phyloP scores from a whole-genome alignment of 352 stramenopile species.

The Phytopythium kandeliae region DNA sequence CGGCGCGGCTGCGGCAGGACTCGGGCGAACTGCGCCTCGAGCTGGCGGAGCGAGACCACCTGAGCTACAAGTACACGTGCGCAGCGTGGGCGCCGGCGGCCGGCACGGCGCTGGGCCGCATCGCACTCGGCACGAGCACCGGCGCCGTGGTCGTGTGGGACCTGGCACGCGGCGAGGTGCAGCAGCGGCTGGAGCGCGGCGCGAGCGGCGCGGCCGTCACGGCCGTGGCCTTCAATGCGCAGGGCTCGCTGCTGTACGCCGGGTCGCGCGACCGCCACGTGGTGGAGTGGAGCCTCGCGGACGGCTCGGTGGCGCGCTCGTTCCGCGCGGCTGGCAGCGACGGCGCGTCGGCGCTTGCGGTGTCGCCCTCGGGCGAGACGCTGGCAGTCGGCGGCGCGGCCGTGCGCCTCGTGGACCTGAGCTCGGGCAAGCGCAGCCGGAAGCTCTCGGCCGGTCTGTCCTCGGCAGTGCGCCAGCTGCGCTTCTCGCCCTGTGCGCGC shows the following conservation, averaged over 20 bases:
- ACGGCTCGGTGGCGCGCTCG: constrained; percentile 45
- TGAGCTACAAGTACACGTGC: constrained; percentile 80
- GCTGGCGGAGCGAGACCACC: constrained; percentile 77
- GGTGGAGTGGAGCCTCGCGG: constrained; percentile 69
- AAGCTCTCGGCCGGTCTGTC: constrained; percentile 72
- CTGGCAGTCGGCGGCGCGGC: constrained; percentile 56
- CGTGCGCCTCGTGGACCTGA: constrained; percentile 71
- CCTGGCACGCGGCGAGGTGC: constrained; percentile 57
- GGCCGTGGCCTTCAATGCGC: constrained; percentile 67
- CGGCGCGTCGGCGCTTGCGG: constrained; percentile 54
- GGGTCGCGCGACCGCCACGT: constrained; percentile 71
- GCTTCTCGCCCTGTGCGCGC: constrained; percentile 52
- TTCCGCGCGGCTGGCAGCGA: constrained; percentile 47
- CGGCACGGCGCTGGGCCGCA: constrained; percentile 36
- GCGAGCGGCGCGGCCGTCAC: constrained; percentile 43
- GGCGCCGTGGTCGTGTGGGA: constrained; percentile 71
- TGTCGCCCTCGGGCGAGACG: constrained; percentile 58
- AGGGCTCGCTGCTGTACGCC: constrained; percentile 62
- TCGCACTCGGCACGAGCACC: constrained; percentile 70
- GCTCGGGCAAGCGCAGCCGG: constrained; percentile 72
- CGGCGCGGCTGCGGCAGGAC: constrained; percentile 13
- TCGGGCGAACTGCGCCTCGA: constrained; percentile 64
- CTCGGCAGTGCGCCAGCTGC: constrained; percentile 64
- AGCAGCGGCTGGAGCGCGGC: constrained; percentile 45
- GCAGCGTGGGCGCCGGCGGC: constrained; percentile 56